These are phyloP conservation scores for Penicillium concentricum DNA, from an alignment of 2,329 filamentous ascomycete genomes.

Conservation along the genomic window DNA sequence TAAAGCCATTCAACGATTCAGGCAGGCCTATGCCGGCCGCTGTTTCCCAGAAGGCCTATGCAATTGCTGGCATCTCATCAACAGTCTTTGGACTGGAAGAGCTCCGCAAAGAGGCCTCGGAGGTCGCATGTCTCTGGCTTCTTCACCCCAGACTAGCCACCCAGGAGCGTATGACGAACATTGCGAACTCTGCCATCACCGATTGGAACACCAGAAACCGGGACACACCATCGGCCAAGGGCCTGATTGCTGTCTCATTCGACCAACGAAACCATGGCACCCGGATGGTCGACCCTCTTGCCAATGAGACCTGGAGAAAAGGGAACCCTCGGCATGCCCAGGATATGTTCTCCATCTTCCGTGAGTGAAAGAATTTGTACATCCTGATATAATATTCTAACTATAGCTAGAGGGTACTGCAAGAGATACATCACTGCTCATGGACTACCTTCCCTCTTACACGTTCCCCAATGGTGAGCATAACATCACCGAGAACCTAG, in stretches of 20 bases:
- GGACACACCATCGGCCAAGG: conserved; percentile 43
- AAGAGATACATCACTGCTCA: conserved; percentile 69
- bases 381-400: background rate
- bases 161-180: conserved; percentile 70
- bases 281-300: conserved; percentile 62
- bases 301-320: conserved; percentile 75
- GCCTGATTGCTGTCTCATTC: conserved; percentile 78
- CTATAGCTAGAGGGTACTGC: conserved; percentile 59
- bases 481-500: conserved; percentile 62
- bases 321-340: conserved; percentile 81
- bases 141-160: conserved; percentile 75
- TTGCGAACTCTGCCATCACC: conserved; percentile 68
- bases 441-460: conserved; percentile 76
- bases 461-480: conserved; percentile 58
- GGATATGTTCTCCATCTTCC: conserved; percentile 84
- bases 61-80: conserved; percentile 74
- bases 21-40: conserved; percentile 29
- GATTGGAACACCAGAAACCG: conserved; percentile 60
- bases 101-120: conserved; percentile 55
- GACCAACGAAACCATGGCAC: conserved; percentile 92
- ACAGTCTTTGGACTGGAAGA: conserved; percentile 81
- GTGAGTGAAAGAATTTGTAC: conserved; percentile 44
- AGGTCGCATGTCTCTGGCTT: conserved; percentile 82
- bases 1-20: conserved; percentile 35
- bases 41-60: conserved; percentile 65